These are phyloP conservation scores for Blastocrithidia nonstop DNA, from an alignment of 208 protist genomes.

Conservation along the genomic window DNA sequence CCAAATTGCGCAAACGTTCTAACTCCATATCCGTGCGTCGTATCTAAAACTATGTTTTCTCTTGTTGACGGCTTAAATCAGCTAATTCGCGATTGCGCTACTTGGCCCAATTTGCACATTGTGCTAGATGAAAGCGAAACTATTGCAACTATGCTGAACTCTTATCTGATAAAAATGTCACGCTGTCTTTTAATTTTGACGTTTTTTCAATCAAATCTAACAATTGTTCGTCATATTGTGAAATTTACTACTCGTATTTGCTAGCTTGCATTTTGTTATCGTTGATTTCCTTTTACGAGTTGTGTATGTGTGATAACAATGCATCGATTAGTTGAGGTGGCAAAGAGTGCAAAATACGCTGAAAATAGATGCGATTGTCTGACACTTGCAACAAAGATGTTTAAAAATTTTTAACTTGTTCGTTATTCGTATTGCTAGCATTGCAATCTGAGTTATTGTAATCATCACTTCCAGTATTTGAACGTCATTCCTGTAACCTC, in stretches of 20 bases:
- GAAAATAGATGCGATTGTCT: too few species aligned
- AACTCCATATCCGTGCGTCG: constrained; percentile 41
- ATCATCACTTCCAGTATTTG: neutral
- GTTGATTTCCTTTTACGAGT: constrained; percentile 12
- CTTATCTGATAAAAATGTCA: constrained; percentile 26
- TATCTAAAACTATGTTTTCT: constrained; percentile 46
- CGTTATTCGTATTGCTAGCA: too few species aligned
- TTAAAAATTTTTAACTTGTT: too few species aligned
- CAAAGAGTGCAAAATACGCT: too few species aligned
- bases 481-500: constrained; percentile 6
- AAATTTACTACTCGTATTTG: neutral
- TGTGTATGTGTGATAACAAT: constrained; percentile 11
- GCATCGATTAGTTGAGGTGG: constrained; percentile 19
- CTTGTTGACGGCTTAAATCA: constrained; percentile 40
- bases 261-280: constrained; percentile 4
- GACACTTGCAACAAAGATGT: too few species aligned
- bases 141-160: constrained; percentile 28
- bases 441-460: too few species aligned
- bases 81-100: constrained; percentile 33
- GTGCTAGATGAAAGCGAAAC: constrained; percentile 20
- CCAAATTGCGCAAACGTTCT: constrained; percentile 47
- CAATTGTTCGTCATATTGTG: constrained; percentile 7
- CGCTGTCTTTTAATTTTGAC: constrained; percentile 14
- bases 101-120: constrained; percentile 15
- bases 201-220: constrained; percentile 17